Percentiles rank a stretch among this genome's conserved stretches.
Evolutionary conservation across 495 filamentous ascomycete genomes (phyloP).

Genomic region (Cenococcum geophilum): DNA sequence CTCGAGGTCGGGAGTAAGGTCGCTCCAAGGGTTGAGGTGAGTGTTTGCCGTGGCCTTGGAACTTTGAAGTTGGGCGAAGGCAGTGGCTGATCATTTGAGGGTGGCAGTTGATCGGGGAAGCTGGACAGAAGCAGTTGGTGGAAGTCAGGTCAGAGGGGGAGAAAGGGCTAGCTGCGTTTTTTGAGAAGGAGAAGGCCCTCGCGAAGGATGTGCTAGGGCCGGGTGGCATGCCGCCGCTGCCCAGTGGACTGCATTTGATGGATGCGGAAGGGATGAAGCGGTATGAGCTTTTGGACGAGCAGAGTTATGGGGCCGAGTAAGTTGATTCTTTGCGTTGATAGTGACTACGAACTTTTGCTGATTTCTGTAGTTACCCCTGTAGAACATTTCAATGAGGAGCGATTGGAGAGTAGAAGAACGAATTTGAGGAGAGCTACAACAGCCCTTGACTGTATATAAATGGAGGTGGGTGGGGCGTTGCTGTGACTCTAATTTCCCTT

Average conservation of each 20-base stretch:
- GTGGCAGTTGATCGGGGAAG: constrained; percentile 71
- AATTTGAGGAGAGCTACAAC: no score
- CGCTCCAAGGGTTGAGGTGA: constrained; percentile 54
- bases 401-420: background rate
- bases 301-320: constrained; percentile 53
- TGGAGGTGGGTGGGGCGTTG: no score
- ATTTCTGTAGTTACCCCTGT: constrained; percentile 36
- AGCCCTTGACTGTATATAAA: no score
- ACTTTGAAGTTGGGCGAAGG: no score
- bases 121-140: constrained; percentile 71
- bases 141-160: constrained; percentile 72
- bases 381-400: constrained; percentile 33
- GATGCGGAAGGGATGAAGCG: constrained; percentile 48
- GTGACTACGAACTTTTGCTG: no score
- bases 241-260: constrained; percentile 54
- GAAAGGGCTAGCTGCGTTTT: constrained; percentile 62
- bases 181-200: constrained; percentile 60
- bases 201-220: constrained; percentile 60
- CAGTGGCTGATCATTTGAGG: no score
- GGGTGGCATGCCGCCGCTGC: constrained; percentile 76
- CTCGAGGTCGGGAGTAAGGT: constrained; percentile 77
- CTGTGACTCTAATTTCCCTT: no score
- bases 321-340: constrained; percentile 30
- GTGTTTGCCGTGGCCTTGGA: no score
- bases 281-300: constrained; percentile 51